These are phyloP conservation scores for Rauvolfia tetraphylla DNA, from an alignment of 257 asterid species.

Conservation along the genomic window DNA sequence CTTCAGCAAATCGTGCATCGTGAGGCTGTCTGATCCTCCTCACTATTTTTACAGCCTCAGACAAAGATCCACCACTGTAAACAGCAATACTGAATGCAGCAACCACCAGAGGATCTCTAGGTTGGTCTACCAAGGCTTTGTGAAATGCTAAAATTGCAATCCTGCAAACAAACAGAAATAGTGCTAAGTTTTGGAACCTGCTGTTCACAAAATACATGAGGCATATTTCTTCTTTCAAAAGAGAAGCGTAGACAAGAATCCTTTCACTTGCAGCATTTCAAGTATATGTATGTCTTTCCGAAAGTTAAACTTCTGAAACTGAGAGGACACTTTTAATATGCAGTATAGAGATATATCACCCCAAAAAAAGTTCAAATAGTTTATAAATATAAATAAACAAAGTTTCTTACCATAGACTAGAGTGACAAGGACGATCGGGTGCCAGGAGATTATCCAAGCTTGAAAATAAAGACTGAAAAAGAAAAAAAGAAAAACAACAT, in stretches of 20 bases:
- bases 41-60: conserved; percentile 23
- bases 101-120: conserved; percentile 32
- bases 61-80: conserved; percentile 21
- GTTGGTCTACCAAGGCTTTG: conserved; percentile 30
- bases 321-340: background rate
- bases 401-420: conserved; percentile 32
- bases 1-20: conserved; percentile 20
- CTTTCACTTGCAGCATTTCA: background rate
- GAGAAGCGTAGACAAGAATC: background rate
- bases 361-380: background rate
- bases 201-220: background rate
- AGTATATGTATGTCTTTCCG: background rate
- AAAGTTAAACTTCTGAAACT: background rate
- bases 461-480: conserved; percentile 29
- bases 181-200: too few relatives aligned
- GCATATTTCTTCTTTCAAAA: background rate
- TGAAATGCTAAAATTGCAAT: conserved; percentile 32
- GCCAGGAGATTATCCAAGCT: conserved; percentile 32
- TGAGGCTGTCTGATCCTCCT: conserved; percentile 27
- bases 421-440: conserved; percentile 32
- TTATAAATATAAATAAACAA: background rate
- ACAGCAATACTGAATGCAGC: conserved; percentile 34
- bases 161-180: conserved; percentile 19
- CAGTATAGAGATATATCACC: background rate
- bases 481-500: conserved; percentile 1